Conservation (phyloP, 352 stramenopile genomes). For the Saprolegnia diclina region DNA sequence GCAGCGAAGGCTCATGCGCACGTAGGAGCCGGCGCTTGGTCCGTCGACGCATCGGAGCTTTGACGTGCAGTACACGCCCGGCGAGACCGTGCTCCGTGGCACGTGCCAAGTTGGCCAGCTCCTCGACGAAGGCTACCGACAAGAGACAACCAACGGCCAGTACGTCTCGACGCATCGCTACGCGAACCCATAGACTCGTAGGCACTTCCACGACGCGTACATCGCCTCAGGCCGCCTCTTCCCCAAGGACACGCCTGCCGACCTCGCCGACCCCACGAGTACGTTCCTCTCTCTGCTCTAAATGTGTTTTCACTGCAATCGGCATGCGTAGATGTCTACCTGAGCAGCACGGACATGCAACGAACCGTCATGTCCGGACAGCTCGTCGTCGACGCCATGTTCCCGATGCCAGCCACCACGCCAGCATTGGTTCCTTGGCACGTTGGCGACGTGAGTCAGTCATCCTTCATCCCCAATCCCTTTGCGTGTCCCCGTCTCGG, state of each 20-base stretch:
- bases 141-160: conserved; percentile 8
- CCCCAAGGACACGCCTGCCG: background rate
- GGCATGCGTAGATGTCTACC: conserved; percentile 7
- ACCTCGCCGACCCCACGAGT: conserved; percentile 9
- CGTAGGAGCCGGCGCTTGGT: background rate
- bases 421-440: conserved; percentile 11
- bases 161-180: background rate
- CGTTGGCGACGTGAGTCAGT: conserved; percentile 16
- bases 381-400: conserved; percentile 24
- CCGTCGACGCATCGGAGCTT: background rate
- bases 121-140: conserved; percentile 20
- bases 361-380: conserved; percentile 23
- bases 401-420: background rate
- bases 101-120: conserved; percentile 19
- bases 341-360: conserved; percentile 23
- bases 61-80: conserved; percentile 6
- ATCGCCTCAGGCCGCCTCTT: conserved; percentile 10
- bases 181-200: background rate
- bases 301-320: too few relatives aligned
- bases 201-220: conserved; percentile 9
- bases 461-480: conserved; percentile 12
- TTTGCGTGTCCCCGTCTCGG: background rate
- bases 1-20: background rate
- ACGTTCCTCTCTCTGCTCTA: background rate
- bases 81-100: conserved; percentile 15